Evolutionary conservation across 495 filamentous ascomycete genomes (phyloP).

Genomic region (Hypoxylon lienhwacheense): DNA sequence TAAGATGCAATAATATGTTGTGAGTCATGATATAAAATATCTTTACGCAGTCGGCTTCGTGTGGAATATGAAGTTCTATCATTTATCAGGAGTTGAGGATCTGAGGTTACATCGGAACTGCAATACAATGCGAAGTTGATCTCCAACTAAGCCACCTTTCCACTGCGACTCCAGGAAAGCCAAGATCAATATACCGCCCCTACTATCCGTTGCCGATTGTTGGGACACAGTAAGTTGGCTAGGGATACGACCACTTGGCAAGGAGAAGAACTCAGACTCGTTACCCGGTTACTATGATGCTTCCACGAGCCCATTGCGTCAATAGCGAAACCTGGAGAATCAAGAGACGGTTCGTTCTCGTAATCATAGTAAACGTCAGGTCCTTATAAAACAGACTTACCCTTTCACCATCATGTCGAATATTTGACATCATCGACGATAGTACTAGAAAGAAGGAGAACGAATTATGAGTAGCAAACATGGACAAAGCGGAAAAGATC

Average conservation of each 20-base stretch:
- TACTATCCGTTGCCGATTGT: conserved; percentile 3
- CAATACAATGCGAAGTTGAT: conserved; percentile 18
- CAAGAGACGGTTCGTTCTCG: neutral
- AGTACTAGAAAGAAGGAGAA: too few species aligned
- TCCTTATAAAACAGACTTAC: too few species aligned
- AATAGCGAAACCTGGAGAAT: neutral
- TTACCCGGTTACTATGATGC: neutral
- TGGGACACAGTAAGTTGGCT: conserved; percentile 22
- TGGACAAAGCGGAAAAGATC: too few species aligned
- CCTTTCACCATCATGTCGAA: too few species aligned
- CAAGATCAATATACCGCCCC: conserved; percentile 14
- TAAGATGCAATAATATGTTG: too few species aligned
- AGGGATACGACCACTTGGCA: neutral
- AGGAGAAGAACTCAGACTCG: neutral
- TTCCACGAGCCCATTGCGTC: neutral
- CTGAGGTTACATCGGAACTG: conserved; percentile 23
- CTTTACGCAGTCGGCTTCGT: too few species aligned
- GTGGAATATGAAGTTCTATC: neutral
- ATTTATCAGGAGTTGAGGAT: neutral
- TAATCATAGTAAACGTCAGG: neutral
- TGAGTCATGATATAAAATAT: too few species aligned
- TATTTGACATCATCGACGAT: too few species aligned
- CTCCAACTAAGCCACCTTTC: conserved; percentile 17
- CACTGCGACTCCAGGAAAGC: conserved; percentile 16
- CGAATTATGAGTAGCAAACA: too few species aligned